Evolutionary conservation across 1,139 yeast genomes (phyloP).

Genomic region (Pichia sp.): DNA sequence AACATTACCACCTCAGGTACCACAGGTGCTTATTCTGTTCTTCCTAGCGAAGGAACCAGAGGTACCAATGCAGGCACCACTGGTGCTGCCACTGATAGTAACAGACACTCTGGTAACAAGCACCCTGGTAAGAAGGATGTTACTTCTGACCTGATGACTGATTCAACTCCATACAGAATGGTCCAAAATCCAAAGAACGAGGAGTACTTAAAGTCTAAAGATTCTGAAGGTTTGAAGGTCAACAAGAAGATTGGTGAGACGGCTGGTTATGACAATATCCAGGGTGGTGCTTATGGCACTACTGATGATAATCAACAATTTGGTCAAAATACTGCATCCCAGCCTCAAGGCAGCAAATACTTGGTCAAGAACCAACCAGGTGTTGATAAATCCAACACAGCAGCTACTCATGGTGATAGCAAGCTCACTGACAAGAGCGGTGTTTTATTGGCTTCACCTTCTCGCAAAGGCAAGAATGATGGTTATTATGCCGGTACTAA

Average conservation of each 20-base stretch:
- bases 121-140: background rate
- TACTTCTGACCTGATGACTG: conserved; percentile 4
- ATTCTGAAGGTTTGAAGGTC: conserved; percentile 6
- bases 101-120: background rate
- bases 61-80: background rate
- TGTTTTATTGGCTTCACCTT: background rate
- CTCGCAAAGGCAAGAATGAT: background rate
- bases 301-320: too few species aligned
- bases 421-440: background rate
- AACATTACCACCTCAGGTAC: background rate
- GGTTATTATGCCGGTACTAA: conserved; percentile 8
- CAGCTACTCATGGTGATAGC: background rate
- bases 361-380: too few species aligned
- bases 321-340: background rate
- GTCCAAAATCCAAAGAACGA: conserved; percentile 14
- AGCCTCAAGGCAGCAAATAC: background rate
- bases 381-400: background rate
- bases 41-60: background rate
- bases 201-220: conserved; percentile 5
- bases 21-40: background rate
- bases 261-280: background rate
- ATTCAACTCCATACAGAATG: conserved; percentile 16
- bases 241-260: background rate
- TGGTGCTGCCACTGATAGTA: background rate
- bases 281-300: background rate